Percentiles rank a stretch among this genome's conserved stretches.
phyloP scores from a whole-genome alignment of 108 stramenopile genomes.

The Cyclotella choctawhatcheeana region DNA sequence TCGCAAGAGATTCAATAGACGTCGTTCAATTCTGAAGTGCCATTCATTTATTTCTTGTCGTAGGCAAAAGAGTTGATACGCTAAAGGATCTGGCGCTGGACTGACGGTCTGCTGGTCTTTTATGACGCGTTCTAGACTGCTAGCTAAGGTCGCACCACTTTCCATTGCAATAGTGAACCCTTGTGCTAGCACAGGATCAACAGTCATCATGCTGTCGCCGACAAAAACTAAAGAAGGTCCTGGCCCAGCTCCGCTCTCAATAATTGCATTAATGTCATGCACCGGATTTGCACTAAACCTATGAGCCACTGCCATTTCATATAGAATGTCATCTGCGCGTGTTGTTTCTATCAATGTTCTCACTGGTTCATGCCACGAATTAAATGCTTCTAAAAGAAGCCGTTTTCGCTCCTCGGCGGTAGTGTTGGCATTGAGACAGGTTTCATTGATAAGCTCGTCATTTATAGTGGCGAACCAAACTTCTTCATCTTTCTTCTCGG shows the following conservation, averaged over 20 bases:
- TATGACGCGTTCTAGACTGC: constrained; percentile 43
- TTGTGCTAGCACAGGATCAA: constrained; percentile 90
- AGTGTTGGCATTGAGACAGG: constrained; percentile 39
- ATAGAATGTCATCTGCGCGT: constrained; percentile 77
- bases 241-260: constrained; percentile 48
- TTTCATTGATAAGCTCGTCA: constrained; percentile 47
- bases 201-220: constrained; percentile 86
- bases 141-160: constrained; percentile 65
- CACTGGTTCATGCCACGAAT: constrained; percentile 86
- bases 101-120: constrained; percentile 10
- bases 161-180: constrained; percentile 91
- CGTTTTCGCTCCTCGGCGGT: constrained; percentile 58
- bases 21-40: constrained; percentile 53
- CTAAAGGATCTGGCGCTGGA: constrained; percentile 18
- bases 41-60: constrained; percentile 59
- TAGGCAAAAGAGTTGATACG: constrained; percentile 59
- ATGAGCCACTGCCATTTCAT: constrained; percentile 82
- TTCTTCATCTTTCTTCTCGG: constrained; percentile 53
- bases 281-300: constrained; percentile 69
- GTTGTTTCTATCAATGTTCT: constrained; percentile 74
- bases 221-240: constrained; percentile 77
- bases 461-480: constrained; percentile 91
- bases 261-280: constrained; percentile 63
- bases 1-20: constrained; percentile 74
- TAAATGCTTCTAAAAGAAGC: constrained; percentile 70